phyloP scores from a whole-genome alignment of 495 filamentous ascomycete genomes.

The Emericellopsis terricola region DNA sequence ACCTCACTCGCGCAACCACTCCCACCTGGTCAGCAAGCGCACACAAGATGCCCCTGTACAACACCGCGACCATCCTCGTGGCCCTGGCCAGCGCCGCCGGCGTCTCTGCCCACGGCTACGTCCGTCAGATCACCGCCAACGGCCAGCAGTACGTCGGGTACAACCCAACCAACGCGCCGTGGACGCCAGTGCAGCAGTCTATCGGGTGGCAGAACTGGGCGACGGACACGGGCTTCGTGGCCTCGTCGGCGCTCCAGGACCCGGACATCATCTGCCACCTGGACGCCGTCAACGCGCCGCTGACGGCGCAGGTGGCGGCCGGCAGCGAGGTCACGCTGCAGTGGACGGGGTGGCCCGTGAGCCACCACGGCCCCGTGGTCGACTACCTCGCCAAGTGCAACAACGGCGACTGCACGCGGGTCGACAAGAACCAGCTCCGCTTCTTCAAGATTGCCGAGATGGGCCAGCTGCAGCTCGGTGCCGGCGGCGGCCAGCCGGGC shows the following conservation, averaged over 20 bases:
- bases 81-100: constrained; percentile 30
- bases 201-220: not conserved
- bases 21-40: too few species aligned
- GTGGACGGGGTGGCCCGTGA: constrained; percentile 29
- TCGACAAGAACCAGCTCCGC: constrained; percentile 15
- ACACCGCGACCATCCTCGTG: constrained; percentile 15
- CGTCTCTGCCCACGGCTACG: constrained; percentile 43
- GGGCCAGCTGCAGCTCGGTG: constrained; percentile 13
- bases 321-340: constrained; percentile 17
- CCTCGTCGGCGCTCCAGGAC: constrained; percentile 1
- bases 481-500: not conserved
- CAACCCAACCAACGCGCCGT: not conserved
- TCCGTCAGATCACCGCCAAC: constrained; percentile 39
- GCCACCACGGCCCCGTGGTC: constrained; percentile 46
- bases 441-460: constrained; percentile 44
- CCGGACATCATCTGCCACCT: constrained; percentile 28
- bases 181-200: not conserved
- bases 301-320: constrained; percentile 16
- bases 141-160: constrained; percentile 30
- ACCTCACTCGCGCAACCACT: too few species aligned
- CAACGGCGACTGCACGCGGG: constrained; percentile 27
- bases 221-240: constrained; percentile 1
- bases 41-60: constrained; percentile 5
- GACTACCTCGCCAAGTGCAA: constrained; percentile 52
- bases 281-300: constrained; percentile 15